Evolutionary conservation across 805 yeast species (phyloP), one percentile per base, ranked within the genome.

Genomic region (Isabelozyma gotoi): DNA sequence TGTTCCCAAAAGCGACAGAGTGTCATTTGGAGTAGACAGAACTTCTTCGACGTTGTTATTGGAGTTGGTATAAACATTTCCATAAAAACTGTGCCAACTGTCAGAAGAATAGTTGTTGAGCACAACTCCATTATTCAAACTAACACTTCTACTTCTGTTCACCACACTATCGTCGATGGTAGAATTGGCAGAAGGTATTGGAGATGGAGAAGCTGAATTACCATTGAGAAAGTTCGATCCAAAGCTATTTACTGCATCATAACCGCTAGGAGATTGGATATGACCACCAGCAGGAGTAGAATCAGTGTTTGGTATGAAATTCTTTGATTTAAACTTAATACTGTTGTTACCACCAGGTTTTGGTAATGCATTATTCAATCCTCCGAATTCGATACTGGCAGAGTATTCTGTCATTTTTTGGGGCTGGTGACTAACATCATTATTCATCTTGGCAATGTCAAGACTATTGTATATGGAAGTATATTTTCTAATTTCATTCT

Each of bases 381-480:
- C 74, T 0, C 74, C 75, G 56, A 68, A 71, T 27, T 63, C 67
- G 36, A 68, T 51, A 34, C 71, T 61, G 4, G 73, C 74, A 42
- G 60, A 65, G 43, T 62, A 55, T 43, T 71, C 75, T 6, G 62
- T 59, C 41, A 65, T 40, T 39, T 52, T 57, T 7, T 51, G 50
- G 2, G 73, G 69, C 38, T 62, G 62, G 45, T 71, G 70, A 16
- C 40, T 43, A 2, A 51, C 47, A 41, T 67, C 65, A 3, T 33
- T 43, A 18, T 50, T 52, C 6, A 46, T 45, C 31, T 59, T 63
- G n/a, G 59, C 53, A 14, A 50, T 43, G 35, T 71, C 74, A 12
- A 60, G 38, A 15, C 56, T 46, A 32, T 67, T 60, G 36, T 60
- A 64, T 2, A 59, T 35, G 6, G 59, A 37, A 5, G 65, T 54